Conservation (phyloP, 257 asterid genomes). For the Lycium ferocissimum region DNA sequence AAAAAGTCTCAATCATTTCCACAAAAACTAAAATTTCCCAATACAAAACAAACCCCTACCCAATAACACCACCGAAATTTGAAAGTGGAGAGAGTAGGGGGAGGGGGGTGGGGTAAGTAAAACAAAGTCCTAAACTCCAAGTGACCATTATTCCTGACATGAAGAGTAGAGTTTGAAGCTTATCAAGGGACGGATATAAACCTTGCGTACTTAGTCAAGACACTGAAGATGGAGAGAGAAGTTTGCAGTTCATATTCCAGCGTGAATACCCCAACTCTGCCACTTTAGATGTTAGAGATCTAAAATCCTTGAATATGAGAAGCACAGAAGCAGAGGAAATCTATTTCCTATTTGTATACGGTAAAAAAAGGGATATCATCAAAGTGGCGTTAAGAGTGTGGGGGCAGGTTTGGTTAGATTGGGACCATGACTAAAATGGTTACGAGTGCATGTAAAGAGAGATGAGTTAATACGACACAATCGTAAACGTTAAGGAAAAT, state of each 20-base stretch:
- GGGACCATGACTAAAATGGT: not conserved
- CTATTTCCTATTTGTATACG: not conserved
- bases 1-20: not conserved
- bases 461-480: not conserved
- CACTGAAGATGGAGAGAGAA: not conserved
- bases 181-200: not conserved
- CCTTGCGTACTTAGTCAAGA: not conserved
- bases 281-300: not conserved
- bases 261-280: not conserved
- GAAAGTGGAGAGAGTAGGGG: not conserved
- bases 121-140: not conserved
- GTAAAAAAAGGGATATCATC: constrained; percentile 4
- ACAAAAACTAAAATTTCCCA: not conserved
- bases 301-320: not conserved
- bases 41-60: not conserved
- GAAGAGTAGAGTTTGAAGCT: not conserved
- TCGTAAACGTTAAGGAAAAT: not conserved
- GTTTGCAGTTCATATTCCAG: not conserved
- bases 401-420: not conserved
- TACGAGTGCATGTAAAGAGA: not conserved
- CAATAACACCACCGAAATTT: not conserved
- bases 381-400: not conserved
- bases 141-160: not conserved
- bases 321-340: not conserved
- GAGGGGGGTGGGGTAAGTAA: not conserved